Evolutionary conservation across 179 eudicot species (phyloP).

Genomic region (Silene coronaria): DNA sequence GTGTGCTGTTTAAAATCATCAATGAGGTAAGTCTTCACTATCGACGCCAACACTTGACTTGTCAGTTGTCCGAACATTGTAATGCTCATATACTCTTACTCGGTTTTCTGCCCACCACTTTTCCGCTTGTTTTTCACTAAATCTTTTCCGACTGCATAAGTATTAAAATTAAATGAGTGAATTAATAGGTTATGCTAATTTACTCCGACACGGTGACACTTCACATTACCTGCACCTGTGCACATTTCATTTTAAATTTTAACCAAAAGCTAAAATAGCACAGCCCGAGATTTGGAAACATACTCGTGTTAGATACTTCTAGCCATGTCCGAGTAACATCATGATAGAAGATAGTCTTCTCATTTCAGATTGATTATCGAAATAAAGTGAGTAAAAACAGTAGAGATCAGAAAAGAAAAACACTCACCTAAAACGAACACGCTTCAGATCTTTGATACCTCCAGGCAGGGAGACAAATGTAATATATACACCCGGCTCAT

Average conservation of each 20-base stretch:
- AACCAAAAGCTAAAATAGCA: no score
- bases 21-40: slow-evolving; percentile 53
- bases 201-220: neutral
- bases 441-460: slow-evolving; percentile 71
- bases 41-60: slow-evolving; percentile 70
- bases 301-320: no score
- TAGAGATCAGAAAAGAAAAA: slow-evolving; percentile 9
- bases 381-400: neutral
- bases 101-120: slow-evolving; percentile 98
- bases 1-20: slow-evolving; percentile 23
- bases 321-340: neutral
- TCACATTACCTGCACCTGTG: no score
- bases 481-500: slow-evolving; percentile 85
- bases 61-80: slow-evolving; percentile 73
- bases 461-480: slow-evolving; percentile 78
- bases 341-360: neutral
- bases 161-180: slow-evolving; percentile 5
- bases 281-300: no score
- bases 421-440: slow-evolving; percentile 82
- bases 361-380: neutral
- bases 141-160: slow-evolving; percentile 79
- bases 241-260: no score
- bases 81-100: slow-evolving; percentile 68
- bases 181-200: neutral
- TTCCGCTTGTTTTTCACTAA: slow-evolving; percentile 95